phyloP scores from a whole-genome alignment of 331 rosid species.

The Prunus yedoensis region DNA sequence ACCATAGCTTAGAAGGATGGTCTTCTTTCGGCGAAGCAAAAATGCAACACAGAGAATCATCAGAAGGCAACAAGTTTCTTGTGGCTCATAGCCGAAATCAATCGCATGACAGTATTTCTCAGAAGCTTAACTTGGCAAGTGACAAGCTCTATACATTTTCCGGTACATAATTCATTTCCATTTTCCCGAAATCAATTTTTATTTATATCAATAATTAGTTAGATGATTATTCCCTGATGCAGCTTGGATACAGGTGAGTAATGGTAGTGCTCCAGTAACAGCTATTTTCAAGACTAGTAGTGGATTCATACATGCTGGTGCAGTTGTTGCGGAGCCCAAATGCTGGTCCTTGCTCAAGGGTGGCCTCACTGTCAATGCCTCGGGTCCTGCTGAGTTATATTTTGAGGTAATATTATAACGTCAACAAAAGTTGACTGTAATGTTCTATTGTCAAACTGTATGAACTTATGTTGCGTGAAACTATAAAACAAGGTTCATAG shows the following conservation, averaged over 20 bases:
- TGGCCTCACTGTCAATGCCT: conserved; percentile 45
- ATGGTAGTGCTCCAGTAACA: conserved; percentile 28
- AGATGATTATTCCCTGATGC: background rate
- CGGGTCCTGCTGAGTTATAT: conserved; percentile 52
- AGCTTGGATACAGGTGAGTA: conserved; percentile 70
- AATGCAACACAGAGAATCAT: conserved; percentile 40
- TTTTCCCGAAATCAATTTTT: background rate
- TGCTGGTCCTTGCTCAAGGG: conserved; percentile 87
- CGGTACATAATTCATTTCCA: conserved; percentile 33
- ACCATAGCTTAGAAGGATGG: conserved; percentile 65
- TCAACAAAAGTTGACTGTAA: too few species aligned
- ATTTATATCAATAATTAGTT: background rate
- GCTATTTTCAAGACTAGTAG: conserved; percentile 43
- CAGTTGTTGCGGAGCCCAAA: conserved; percentile 39
- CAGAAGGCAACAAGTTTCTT: conserved; percentile 58
- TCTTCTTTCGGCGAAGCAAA: conserved; percentile 44
- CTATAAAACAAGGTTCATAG: too few species aligned
- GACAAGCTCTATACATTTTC: conserved; percentile 56
- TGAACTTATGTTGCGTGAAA: too few species aligned
- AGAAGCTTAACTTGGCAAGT: conserved; percentile 38
- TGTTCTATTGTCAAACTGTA: too few species aligned
- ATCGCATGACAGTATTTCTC: conserved; percentile 51
- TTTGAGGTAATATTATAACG: conserved; percentile 46
- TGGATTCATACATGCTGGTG: conserved; percentile 41
- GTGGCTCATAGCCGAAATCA: conserved; percentile 56